Base-by-base conservation (phyloP, 805 yeast species). In the Saturnispora sanitii region DNA sequence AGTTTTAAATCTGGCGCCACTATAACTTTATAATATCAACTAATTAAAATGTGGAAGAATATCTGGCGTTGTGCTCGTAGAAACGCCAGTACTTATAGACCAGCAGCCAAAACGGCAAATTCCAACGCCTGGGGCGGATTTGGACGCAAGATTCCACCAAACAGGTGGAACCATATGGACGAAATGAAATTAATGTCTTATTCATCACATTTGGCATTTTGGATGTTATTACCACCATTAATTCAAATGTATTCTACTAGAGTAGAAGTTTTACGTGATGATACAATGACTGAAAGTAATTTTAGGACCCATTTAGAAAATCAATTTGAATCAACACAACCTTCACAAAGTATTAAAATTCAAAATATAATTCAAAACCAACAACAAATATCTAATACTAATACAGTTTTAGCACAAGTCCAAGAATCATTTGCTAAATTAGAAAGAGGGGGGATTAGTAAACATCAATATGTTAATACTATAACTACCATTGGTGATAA, bases 171-270 rank as follows among this genome's bases (percentile, higher is more conserved):
- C 16, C 53, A 49, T 9, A 51, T 45, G 37, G 58, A 56, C 34
- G 60, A 56, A 36, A 33, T 57, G 17, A 55, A 56, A 38, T 40
- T 57, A 7, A 48, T 55, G 22, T 57, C 61, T 5, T 57, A 54
- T 47, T 51, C 60, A 3, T 57, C 61, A 6, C 61, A 57, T 45
- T 40, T 57, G 36, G 51, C 57, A 6, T 57, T 57, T 45, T 56
- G 56, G 31, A 45, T 56, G 51, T 34, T 57, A 5, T 37, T 57
- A 15, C 61, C 61, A 20, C 54, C 58, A 5, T 35, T 54, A 13
- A 49, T 56, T 23, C 49, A 55, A 37, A 49, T 53, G 39, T 53
- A 47, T 36, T 46, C 58, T 19, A 56, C 61, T 1, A 49, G 48
- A 15, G 54, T 57, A 21, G 57, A 57, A 30, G 57, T 57, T n/a